Base-by-base conservation (phyloP, 2,329 filamentous ascomycete genomes). In the Xylaria hypoxylon region DNA sequence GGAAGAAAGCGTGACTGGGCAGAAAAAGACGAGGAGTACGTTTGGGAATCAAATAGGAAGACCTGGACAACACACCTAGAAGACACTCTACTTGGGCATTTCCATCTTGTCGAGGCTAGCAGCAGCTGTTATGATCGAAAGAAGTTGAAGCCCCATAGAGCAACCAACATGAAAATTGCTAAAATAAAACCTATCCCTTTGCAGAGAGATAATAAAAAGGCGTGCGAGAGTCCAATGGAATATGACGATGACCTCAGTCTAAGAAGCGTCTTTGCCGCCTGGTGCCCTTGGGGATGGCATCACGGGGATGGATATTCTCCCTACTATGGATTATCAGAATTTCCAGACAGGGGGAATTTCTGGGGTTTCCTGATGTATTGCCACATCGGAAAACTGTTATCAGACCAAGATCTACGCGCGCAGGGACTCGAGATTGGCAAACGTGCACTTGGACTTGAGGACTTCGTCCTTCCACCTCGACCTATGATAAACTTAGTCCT, bases 1-100 rank as follows among this genome's bases (percentile, higher is more conserved):
- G 80, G 77, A 5, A 68, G 71, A 22, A 71, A 72, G 26, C 73
- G 71, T 2, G 79, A 82, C 59, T 84, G 82, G 82, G 40, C n/a
- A 3, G 57, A 69, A 6, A 3, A 3, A 10, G 17, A 22, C 11
- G 42, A 59, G 35, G 10, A 62, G 1, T 38, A 17, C 3, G 50
- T 31, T 26, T 61, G 65, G 61, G 50, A 31, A 45, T 28, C 22
- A 17, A 26, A 11, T 24, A 26, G 17, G 15, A 5, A 15, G 15
- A 50, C 51, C 6, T 61, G 51, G 47, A 24, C 2, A 45, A 19
- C 1, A 5, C 1, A 24, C 17, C 5, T 35, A 5, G 2, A 35
- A 10, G 1, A 5, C 15, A 56, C 42, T 15, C 5, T 65, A 24
- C 5, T 1, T 22, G 7, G 19, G 3, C 42, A 65, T 28, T 31